Evolutionary conservation across 202 grass and related monocot genomes (phyloP).

Genomic region (Carex sylvatica): DNA sequence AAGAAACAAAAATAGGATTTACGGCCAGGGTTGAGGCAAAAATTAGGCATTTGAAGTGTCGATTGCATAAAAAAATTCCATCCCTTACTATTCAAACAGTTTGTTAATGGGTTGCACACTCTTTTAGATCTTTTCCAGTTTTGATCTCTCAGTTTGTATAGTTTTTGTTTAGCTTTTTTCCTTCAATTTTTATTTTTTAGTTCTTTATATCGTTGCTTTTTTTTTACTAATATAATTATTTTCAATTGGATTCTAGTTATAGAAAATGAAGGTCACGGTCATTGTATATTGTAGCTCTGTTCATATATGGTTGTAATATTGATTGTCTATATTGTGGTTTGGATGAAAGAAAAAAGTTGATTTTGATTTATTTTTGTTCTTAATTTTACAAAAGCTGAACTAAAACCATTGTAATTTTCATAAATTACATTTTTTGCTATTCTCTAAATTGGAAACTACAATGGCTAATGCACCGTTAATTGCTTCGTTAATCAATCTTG

Average conservation of each 20-base stretch:
- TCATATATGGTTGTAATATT: conserved; percentile 39
- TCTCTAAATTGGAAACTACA: too few species aligned
- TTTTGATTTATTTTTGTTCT: too few species aligned
- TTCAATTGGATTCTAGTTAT: conserved; percentile 43
- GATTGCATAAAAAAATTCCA: conserved; percentile 69
- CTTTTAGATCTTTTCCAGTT: conserved; percentile 37
- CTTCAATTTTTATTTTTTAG: conserved; percentile 26
- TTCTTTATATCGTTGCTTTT: conserved; percentile 36
- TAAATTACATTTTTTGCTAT: too few species aligned
- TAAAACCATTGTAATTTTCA: too few species aligned
- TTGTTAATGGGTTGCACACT: conserved; percentile 36
- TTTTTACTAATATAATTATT: conserved; percentile 43
- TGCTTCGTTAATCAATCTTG: too few species aligned
- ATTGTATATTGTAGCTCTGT: conserved; percentile 67
- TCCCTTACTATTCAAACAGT: conserved; percentile 52
- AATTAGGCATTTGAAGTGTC: conserved; percentile 79
- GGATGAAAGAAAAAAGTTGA: too few species aligned
- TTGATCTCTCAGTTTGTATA: conserved; percentile 42
- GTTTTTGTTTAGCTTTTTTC: conserved; percentile 1
- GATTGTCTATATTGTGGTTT: conserved; percentile 20
- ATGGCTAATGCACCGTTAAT: too few species aligned
- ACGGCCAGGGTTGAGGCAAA: conserved; percentile 92
- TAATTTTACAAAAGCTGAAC: too few species aligned
- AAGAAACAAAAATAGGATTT: conserved; percentile 90
- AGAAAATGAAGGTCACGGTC: conserved; percentile 49